Evolutionary conservation across 495 filamentous ascomycete species (phyloP).

Genomic region (Penicillium herquei): DNA sequence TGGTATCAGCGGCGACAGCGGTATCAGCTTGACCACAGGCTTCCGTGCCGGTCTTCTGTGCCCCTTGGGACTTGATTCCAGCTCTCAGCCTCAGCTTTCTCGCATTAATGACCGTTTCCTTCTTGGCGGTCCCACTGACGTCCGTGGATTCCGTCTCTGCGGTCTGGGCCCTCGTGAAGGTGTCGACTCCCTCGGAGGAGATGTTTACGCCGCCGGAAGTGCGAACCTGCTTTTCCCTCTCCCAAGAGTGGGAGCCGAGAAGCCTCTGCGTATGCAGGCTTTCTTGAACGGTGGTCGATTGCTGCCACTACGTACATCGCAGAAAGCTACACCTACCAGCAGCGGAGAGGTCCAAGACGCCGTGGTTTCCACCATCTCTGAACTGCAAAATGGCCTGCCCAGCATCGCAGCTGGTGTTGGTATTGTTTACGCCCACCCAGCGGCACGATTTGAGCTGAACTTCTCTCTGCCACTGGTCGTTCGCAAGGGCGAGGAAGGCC

Average conservation of each 20-base stretch:
- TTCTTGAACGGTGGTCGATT: slow-evolving; percentile 90
- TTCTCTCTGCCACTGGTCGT: slow-evolving; percentile 84
- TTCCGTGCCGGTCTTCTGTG: slow-evolving; percentile 64
- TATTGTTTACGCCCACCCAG: slow-evolving; percentile 87
- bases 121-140: slow-evolving; percentile 90
- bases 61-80: slow-evolving; percentile 56
- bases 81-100: slow-evolving; percentile 56
- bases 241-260: slow-evolving; percentile 72
- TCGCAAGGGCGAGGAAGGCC: slow-evolving; percentile 75
- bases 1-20: slow-evolving; percentile 63
- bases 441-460: slow-evolving; percentile 92
- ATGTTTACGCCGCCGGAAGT: slow-evolving; percentile 84
- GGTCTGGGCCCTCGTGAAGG: slow-evolving; percentile 89
- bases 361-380: slow-evolving; percentile 53
- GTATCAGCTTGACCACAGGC: slow-evolving; percentile 67
- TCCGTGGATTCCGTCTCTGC: slow-evolving; percentile 86
- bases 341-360: slow-evolving; percentile 53
- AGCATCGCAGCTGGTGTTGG: slow-evolving; percentile 86
- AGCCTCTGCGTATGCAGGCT: slow-evolving; percentile 81
- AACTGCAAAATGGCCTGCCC: slow-evolving; percentile 72
- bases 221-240: slow-evolving; percentile 82
- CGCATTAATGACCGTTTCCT: slow-evolving; percentile 92
- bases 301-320: slow-evolving; percentile 65
- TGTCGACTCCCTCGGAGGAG: slow-evolving; percentile 80
- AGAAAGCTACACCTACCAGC: slow-evolving; percentile 50